Conservation (phyloP, 2,329 filamentous ascomycete genomes). For the Orbilia javanica region DNA sequence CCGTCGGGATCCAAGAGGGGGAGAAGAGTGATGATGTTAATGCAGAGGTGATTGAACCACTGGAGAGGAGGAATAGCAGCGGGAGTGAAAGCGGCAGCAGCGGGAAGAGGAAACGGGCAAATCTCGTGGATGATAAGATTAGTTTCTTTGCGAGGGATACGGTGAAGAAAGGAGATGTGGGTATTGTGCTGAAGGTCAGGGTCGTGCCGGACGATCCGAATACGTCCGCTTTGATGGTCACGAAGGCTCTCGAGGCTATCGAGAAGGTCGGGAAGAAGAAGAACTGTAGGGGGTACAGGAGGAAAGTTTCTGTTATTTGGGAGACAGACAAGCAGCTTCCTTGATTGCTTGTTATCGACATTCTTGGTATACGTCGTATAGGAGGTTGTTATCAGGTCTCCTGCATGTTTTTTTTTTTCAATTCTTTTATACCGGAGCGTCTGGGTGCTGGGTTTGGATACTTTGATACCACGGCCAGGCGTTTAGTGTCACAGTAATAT, state of each 20-base stretch:
- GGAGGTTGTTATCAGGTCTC: too few relatives aligned
- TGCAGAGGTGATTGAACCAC: not conserved
- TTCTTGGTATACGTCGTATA: not conserved
- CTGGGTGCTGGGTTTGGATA: not conserved
- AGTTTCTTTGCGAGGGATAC: constrained; percentile 54
- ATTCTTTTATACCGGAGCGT: not conserved
- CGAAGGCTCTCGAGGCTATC: constrained; percentile 66
- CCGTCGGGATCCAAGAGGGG: constrained; percentile 69
- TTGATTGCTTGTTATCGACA: too few relatives aligned
- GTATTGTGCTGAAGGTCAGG: constrained; percentile 67
- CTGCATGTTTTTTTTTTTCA: not conserved
- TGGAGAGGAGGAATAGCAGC: constrained; percentile 64
- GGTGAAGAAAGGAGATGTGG: constrained; percentile 63
- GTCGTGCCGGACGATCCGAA: constrained; percentile 66
- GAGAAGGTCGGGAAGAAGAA: constrained; percentile 74
- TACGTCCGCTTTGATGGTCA: constrained; percentile 64
- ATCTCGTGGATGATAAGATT: constrained; percentile 65
- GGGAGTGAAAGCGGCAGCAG: constrained; percentile 62
- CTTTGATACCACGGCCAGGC: not conserved
- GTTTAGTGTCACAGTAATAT: constrained; percentile 29
- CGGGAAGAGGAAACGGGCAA: constrained; percentile 67
- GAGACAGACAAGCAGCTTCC: constrained; percentile 26
- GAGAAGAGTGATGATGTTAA: constrained; percentile 5
- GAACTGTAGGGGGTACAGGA: constrained; percentile 67
- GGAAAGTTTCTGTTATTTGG: constrained; percentile 63